phyloP scores from a whole-genome alignment of 2,329 filamentous ascomycete species.

The Alternaria sp. region DNA sequence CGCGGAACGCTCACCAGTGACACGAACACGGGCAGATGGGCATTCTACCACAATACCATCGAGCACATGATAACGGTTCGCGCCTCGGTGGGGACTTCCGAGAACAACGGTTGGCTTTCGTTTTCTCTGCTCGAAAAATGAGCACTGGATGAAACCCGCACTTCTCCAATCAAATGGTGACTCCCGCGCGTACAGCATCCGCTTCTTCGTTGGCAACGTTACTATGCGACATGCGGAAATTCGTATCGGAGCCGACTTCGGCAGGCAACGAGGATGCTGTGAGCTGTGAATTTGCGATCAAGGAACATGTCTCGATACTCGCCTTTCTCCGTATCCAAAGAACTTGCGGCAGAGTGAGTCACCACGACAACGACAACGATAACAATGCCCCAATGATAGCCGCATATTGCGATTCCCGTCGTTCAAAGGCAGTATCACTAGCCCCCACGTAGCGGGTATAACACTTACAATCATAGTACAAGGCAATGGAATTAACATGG shows the following conservation, averaged over 20 bases:
- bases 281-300: neutral
- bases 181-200: neutral
- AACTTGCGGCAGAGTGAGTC: neutral
- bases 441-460: neutral
- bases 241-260: neutral
- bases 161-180: neutral
- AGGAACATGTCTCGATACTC: neutral
- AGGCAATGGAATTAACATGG: neutral
- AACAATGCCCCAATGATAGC: neutral
- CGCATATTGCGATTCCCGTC: neutral
- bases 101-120: neutral
- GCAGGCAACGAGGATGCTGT: neutral
- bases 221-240: neutral
- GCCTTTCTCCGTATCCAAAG: no score
- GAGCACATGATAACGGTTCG: neutral
- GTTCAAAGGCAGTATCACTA: neutral
- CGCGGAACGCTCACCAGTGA: neutral
- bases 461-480: neutral
- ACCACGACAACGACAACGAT: neutral
- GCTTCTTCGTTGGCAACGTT: neutral
- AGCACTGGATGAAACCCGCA: neutral
- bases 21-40: neutral
- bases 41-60: neutral
- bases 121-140: neutral
- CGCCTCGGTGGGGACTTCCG: neutral